Evolutionary conservation across 164 flowering plant genomes (phyloP).

Genomic region (Vitis cinerea): DNA sequence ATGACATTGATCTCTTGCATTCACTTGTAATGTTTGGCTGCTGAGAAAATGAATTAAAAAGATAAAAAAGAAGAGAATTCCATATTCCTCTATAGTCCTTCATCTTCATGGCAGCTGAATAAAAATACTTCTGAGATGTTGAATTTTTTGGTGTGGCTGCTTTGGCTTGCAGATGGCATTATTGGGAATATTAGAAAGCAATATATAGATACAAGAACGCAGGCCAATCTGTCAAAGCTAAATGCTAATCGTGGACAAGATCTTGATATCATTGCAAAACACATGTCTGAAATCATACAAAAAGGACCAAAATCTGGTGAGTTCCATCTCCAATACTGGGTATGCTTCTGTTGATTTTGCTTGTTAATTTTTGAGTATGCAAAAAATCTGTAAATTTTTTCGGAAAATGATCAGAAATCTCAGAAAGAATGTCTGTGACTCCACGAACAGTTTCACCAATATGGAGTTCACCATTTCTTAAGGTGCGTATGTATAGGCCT

Average conservation of each 20-base stretch:
- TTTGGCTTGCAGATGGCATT: conserved; percentile 31
- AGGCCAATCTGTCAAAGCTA: conserved; percentile 47
- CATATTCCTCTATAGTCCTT: no score
- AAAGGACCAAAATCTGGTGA: conserved; percentile 32
- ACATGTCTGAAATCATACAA: conserved; percentile 34
- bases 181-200: conserved; percentile 45
- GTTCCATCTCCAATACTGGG: not conserved
- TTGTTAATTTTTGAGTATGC: no score
- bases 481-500: conserved; percentile 20
- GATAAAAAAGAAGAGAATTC: no score
- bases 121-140: no score
- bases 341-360: not conserved
- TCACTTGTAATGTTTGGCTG: not conserved
- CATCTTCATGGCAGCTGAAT: no score
- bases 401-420: conserved; percentile 18
- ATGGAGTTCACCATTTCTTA: conserved; percentile 41
- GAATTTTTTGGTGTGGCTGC: no score
- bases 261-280: conserved; percentile 24
- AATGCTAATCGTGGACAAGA: conserved; percentile 37
- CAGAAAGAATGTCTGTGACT: conserved; percentile 15
- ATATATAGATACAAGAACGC: conserved; percentile 57
- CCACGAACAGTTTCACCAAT: conserved; percentile 17
- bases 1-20: not conserved
- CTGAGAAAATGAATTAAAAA: not conserved
- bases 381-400: not conserved